Evolutionary conservation across 2,329 filamentous ascomycete species (phyloP), one percentile per base, ranked within the genome.

Genomic region (Verticillium nonalfalfae): DNA sequence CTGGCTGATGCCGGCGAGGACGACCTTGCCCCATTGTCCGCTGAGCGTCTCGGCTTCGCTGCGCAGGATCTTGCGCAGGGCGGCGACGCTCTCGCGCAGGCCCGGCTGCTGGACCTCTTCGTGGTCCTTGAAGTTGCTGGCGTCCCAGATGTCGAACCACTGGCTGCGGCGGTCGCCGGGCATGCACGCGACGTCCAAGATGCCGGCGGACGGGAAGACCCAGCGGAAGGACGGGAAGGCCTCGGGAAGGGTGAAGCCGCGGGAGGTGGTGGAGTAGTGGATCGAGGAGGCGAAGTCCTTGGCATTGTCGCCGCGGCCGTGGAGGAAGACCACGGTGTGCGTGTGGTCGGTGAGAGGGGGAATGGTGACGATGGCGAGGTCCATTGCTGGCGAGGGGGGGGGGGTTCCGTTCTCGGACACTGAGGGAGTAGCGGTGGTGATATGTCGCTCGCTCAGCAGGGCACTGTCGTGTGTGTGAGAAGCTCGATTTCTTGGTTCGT

Each of bases 61-160:
- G 4, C 33, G 55, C 0, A 81, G 65, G 3, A 80, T 55, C 0
- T 65, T 58, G 2, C 70, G 65, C 2, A 82, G 68, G 3, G 65
- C 63, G 0, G 58, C 52, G 0, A 79, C 73, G 61, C 73, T 75
- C 10, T 78, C 75, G 38, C 66, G 67, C 11, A 84, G 66, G 0
- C 79, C 80, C 0, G 69, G 64, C 0, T 68, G 67, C 66, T 82
- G 79, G 4, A 79, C 62, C 3, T 79, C 75, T 62, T 82, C 78
- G 15, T 70, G 66, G n/a, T 77, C 70, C 1, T 70, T 57, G 15
- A 78, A 76, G 61, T 79, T 69, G 18, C 70, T 66, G 0, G 76
- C 70, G 58, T 79, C 77, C 71, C 74, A 79, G 39, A 82, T 73
- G 66, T 84, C 80, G 67, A 83, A 84, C 81, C 81, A 84, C 65